Conservation (phyloP, 805 yeast species). For the Ogataea naganishii region DNA sequence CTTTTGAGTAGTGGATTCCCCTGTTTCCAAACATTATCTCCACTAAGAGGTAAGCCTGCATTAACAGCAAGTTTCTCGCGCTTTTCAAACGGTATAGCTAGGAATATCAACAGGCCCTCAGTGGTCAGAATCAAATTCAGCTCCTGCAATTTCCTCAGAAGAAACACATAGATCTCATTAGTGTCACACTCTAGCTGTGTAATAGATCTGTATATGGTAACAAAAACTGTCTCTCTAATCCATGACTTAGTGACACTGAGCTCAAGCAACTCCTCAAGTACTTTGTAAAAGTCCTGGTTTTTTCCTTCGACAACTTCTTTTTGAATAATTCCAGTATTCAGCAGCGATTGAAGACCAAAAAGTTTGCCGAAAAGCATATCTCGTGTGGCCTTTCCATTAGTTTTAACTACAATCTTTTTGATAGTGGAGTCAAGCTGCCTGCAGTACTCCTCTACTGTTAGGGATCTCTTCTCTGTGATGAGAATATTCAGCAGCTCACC, state of each 20-base stretch:
- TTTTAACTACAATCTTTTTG: slow-evolving; percentile 28
- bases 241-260: slow-evolving; percentile 65
- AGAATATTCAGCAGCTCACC: slow-evolving; percentile 49
- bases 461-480: slow-evolving; percentile 17
- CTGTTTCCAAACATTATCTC: slow-evolving; percentile 47
- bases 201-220: slow-evolving; percentile 54
- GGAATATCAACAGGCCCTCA: slow-evolving; percentile 73
- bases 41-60: slow-evolving; percentile 14
- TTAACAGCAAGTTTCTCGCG: slow-evolving; percentile 10
- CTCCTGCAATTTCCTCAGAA: slow-evolving; percentile 37
- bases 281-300: slow-evolving; percentile 25
- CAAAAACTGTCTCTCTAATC: slow-evolving; percentile 78
- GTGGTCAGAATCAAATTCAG: slow-evolving; percentile 53
- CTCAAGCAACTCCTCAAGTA: slow-evolving; percentile 41
- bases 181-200: slow-evolving; percentile 6
- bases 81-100: slow-evolving; percentile 34
- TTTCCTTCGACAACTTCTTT: slow-evolving; percentile 13
- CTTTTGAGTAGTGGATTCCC: slow-evolving; percentile 69
- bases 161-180: slow-evolving; percentile 9
- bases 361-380: slow-evolving; percentile 73
- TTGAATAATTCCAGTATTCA: slow-evolving; percentile 41
- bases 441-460: slow-evolving; percentile 31
- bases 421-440: slow-evolving; percentile 26
- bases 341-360: slow-evolving; percentile 73
- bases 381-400: slow-evolving; percentile 77